Conservation (phyloP, 176 grass and related monocot species). For the Thalia dealbata region DNA sequence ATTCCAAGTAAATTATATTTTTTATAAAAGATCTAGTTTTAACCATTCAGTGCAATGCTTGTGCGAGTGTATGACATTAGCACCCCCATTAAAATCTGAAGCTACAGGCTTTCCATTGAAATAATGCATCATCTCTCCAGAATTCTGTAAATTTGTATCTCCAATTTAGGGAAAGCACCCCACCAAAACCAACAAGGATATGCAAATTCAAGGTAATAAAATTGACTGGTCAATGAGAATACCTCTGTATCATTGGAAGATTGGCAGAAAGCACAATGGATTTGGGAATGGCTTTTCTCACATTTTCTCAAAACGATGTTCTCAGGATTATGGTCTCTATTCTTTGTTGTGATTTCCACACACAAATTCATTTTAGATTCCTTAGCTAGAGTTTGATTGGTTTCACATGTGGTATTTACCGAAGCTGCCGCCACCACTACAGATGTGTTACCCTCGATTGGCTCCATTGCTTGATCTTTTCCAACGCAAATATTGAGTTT, state of each 20-base stretch:
- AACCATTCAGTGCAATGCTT: slow-evolving; percentile 93
- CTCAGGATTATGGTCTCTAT: slow-evolving; percentile 3
- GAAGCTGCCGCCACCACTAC: background rate
- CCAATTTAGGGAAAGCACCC: background rate
- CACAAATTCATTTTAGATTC: background rate
- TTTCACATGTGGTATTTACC: background rate
- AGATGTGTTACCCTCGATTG: background rate
- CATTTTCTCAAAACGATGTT: slow-evolving; percentile 47
- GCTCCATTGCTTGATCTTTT: background rate
- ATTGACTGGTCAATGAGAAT: slow-evolving; percentile 13
- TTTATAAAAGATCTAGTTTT: slow-evolving; percentile 3
- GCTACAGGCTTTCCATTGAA: slow-evolving; percentile 47
- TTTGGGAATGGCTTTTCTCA: slow-evolving; percentile 24
- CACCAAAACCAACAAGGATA: slow-evolving; percentile 7
- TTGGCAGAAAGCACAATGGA: slow-evolving; percentile 79
- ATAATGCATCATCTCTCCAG: slow-evolving; percentile 90
- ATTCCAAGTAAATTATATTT: background rate
- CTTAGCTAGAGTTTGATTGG: background rate
- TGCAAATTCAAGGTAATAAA: background rate
- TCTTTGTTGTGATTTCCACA: slow-evolving; percentile 13
- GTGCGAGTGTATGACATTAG: slow-evolving; percentile 52
- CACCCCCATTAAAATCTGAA: slow-evolving; percentile 39
- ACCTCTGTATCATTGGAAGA: slow-evolving; percentile 61
- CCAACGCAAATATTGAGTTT: background rate
- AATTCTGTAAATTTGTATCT: slow-evolving; percentile 31